A percentile compares a stretch with the other conserved stretches of the same genome.
These are phyloP conservation scores for Salix koriyanagi DNA, from an alignment of 345 rosid genomes.

Conservation along the genomic window DNA sequence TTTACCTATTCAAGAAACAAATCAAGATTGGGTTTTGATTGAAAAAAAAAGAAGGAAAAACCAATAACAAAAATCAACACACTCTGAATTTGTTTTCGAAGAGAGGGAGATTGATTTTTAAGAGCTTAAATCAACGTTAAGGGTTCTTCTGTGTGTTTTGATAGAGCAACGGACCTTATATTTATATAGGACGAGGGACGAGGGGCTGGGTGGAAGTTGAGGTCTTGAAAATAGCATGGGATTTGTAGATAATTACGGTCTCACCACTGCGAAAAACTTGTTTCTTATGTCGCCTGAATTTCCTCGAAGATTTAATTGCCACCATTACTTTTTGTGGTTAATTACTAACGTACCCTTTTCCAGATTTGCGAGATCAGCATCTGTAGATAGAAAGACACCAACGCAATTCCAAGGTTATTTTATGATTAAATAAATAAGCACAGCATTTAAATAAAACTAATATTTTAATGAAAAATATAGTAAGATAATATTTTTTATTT, in stretches of 20 bases:
- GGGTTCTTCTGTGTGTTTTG: not conserved
- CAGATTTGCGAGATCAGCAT: not conserved
- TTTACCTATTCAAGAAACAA: not conserved
- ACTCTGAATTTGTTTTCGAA: not conserved
- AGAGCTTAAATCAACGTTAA: not conserved
- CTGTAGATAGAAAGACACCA: too few species aligned
- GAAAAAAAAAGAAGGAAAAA: not conserved
- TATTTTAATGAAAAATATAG: too few species aligned
- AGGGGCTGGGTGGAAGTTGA: not conserved
- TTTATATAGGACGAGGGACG: not conserved
- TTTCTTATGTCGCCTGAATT: not conserved
- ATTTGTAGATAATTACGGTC: not conserved
- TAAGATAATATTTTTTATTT: too few species aligned
- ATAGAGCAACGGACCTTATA: not conserved
- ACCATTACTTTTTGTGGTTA: not conserved
- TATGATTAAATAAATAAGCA: too few species aligned
- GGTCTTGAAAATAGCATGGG: not conserved
- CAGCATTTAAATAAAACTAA: too few species aligned
- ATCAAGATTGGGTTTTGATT: not conserved
- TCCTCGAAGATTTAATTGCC: not conserved
- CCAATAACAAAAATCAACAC: not conserved
- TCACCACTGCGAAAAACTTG: not conserved
- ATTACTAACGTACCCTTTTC: not conserved
- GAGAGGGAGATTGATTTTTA: not conserved
- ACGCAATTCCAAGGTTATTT: too few species aligned